Conservation (phyloP, 164 flowering plant genomes). For the Protea cynaroides region DNA sequence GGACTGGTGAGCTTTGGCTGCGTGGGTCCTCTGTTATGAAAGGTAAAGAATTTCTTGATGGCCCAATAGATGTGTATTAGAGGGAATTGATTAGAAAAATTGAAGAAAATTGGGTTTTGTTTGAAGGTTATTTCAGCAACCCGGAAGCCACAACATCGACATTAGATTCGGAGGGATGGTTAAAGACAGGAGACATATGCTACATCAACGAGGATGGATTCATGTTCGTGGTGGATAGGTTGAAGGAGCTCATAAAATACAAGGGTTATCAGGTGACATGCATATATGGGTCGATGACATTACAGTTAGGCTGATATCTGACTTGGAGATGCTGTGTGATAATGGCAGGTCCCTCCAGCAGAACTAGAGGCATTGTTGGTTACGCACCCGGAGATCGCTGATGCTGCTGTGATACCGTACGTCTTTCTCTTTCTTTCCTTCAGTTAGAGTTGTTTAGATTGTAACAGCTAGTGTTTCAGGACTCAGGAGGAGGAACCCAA, state of each 20-base stretch:
- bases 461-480: too few relatives aligned
- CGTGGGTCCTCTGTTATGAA: conserved; percentile 76
- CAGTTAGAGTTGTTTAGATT: too few relatives aligned
- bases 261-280: conserved; percentile 82
- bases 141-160: conserved; percentile 70
- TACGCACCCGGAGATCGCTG: conserved; percentile 65
- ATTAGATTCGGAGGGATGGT: conserved; percentile 71
- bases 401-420: conserved; percentile 98
- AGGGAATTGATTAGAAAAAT: too few relatives aligned
- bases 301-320: too few relatives aligned
- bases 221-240: conserved; percentile 81
- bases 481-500: too few relatives aligned
- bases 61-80: too few relatives aligned
- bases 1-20: conserved; percentile 93
- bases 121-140: conserved; percentile 75
- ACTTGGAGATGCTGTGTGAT: neutral
- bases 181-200: conserved; percentile 87
- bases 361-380: conserved; percentile 77
- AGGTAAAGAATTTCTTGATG: too few relatives aligned
- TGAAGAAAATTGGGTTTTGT: too few relatives aligned
- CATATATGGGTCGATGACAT: too few relatives aligned
- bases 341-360: conserved; percentile 82
- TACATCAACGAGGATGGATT: conserved; percentile 82
- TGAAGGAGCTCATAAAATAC: conserved; percentile 94
- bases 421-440: conserved; percentile 11